phyloP scores from a whole-genome alignment of 768 basidiomycete genomes.

The Suillus variegatus region DNA sequence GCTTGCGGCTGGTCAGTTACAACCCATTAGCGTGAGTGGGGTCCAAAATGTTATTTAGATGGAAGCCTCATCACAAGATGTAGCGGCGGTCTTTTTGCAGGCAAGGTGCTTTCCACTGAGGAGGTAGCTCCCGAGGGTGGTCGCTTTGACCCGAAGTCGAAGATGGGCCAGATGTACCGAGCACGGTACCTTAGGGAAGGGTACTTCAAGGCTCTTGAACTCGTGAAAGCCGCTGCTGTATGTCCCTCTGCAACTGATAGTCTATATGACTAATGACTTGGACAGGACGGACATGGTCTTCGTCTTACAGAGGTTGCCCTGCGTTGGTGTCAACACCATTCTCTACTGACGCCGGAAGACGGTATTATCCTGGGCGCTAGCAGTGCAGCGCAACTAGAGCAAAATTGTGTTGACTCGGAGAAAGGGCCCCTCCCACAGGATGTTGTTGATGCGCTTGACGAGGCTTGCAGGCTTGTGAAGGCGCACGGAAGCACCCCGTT shows the following conservation, averaged over 20 bases:
- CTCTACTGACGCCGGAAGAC: constrained; percentile 41
- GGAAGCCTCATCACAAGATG: neutral
- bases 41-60: neutral
- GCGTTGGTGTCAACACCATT: constrained; percentile 66
- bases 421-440: constrained; percentile 58
- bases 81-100: constrained; percentile 59
- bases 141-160: constrained; percentile 41
- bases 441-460: constrained; percentile 50
- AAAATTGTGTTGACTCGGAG: constrained; percentile 46
- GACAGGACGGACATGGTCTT: constrained; percentile 45
- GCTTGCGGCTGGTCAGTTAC: constrained; percentile 56
- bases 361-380: constrained; percentile 53
- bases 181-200: constrained; percentile 44
- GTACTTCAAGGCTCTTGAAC: constrained; percentile 44
- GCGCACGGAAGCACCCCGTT: constrained; percentile 32
- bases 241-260: constrained; percentile 13
- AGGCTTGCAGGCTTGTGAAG: constrained; percentile 45
- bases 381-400: constrained; percentile 43
- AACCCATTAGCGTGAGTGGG: constrained; percentile 50
- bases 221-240: constrained; percentile 43
- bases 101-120: constrained; percentile 43
- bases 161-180: constrained; percentile 46
- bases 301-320: constrained; percentile 56
- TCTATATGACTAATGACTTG: neutral
- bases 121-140: constrained; percentile 36